Percentiles rank a stretch among this genome's conserved stretches.
Evolutionary conservation across 345 rosid species (phyloP).

Genomic region (Carallia pectinifolia): DNA sequence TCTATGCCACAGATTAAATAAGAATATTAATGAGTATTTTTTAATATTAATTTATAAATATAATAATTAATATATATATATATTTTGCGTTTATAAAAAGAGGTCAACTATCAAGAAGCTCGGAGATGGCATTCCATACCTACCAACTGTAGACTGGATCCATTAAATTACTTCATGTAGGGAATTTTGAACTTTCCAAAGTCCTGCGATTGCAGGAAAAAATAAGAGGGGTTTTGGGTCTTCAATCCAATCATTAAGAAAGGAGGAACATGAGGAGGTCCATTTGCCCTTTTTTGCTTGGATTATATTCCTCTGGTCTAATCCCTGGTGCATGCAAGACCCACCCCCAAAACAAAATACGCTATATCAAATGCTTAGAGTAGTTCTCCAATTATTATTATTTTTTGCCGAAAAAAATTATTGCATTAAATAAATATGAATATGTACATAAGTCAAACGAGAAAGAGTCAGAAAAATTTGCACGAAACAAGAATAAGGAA

Average conservation of each 20-base stretch:
- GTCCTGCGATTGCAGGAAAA: neutral
- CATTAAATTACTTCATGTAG: neutral
- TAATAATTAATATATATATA: too few relatives aligned
- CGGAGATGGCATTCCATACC: neutral
- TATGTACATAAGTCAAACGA: too few relatives aligned
- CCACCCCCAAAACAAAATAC: neutral
- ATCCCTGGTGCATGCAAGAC: neutral
- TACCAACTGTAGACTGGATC: neutral
- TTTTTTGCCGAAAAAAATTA: too few relatives aligned
- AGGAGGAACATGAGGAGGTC: slow-evolving; percentile 21
- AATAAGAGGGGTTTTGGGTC: neutral
- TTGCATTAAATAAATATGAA: too few relatives aligned
- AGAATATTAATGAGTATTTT: too few relatives aligned
- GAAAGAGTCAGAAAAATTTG: too few relatives aligned
- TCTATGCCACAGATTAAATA: too few relatives aligned
- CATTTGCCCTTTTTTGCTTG: slow-evolving; percentile 3
- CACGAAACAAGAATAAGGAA: too few relatives aligned
- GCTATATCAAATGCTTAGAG: neutral
- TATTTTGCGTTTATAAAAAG: too few relatives aligned
- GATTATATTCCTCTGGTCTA: slow-evolving; percentile 16
- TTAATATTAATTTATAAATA: too few relatives aligned
- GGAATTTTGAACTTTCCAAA: too few relatives aligned
- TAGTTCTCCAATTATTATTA: neutral
- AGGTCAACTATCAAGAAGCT: neutral
- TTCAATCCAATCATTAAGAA: slow-evolving; percentile 11